These are phyloP conservation scores for Leccinum rimulosum DNA, from an alignment of 768 basidiomycete species.

Conservation along the genomic window DNA sequence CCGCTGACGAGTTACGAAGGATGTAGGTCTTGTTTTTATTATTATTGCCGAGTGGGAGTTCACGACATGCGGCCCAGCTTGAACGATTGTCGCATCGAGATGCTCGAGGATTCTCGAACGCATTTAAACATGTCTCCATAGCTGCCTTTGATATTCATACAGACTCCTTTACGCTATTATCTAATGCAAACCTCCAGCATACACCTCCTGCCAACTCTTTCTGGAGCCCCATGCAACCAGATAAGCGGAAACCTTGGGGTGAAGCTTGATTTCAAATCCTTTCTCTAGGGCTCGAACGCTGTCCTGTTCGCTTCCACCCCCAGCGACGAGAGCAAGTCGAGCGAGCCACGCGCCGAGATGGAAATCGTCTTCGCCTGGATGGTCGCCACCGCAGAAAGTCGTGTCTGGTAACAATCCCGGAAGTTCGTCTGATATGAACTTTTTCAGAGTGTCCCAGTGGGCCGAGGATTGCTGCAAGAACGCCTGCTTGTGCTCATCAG, in stretches of 20 bases:
- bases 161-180: not conserved
- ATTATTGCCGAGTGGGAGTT: not conserved
- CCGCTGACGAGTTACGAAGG: slow-evolving; percentile 57
- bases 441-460: slow-evolving; percentile 38
- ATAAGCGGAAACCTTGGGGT: slow-evolving; percentile 39
- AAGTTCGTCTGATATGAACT: slow-evolving; percentile 41
- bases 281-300: slow-evolving; percentile 39
- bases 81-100: slow-evolving; percentile 62
- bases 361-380: slow-evolving; percentile 53
- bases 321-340: slow-evolving; percentile 40
- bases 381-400: slow-evolving; percentile 47
- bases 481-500: slow-evolving; percentile 32
- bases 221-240: slow-evolving; percentile 45
- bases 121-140: slow-evolving; percentile 33
- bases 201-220: slow-evolving; percentile 46
- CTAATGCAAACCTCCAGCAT: slow-evolving; percentile 44
- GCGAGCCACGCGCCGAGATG: slow-evolving; percentile 54
- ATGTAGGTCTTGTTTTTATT: slow-evolving; percentile 41
- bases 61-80: slow-evolving; percentile 38
- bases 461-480: slow-evolving; percentile 40
- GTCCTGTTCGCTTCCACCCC: slow-evolving; percentile 36
- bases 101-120: slow-evolving; percentile 55
- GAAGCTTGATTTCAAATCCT: slow-evolving; percentile 36
- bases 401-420: slow-evolving; percentile 39
- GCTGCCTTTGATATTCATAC: not conserved